Base-by-base conservation (phyloP, 73 alveolate genomes). In the Loxodes magnus region DNA sequence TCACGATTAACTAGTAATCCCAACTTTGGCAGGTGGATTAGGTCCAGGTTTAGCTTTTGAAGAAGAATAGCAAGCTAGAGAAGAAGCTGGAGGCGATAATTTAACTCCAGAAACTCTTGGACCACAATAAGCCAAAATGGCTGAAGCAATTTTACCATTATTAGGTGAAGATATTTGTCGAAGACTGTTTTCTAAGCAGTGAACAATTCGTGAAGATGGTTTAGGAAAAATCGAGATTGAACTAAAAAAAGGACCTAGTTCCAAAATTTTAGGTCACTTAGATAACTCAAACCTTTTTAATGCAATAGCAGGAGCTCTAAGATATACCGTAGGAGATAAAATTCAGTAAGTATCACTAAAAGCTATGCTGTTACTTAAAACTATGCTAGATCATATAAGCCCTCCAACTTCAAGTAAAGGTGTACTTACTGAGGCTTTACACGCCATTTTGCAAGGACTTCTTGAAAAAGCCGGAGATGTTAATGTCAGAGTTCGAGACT, bases 61-160 rank as follows among this genome's bases (percentile, higher is more conserved):
- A 21, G 78, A 36, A 3, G 75, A 69, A 35, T 73, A 76, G 23
- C 69, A 65, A 49, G 56, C n/a, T n/a, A n/a, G 53, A 26, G 87
- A 43, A 44, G 88, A 67, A 37, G 89, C 83, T 24, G 77, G 12
- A 0, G 21, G 21, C 2, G 22, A 17, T 15, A 15, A 19, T 19
- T 25, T 7, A 16, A n/a, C 59, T 12, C 59, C 84, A 16, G 91
- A 75, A 38, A 77, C 70, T 16, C 56, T 43, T 16, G 79, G 76
- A 12, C 87, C 51, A 25, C 94, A 85, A 27, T 79, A 74, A 4
- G 56, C 58, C 58, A 75, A 88, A 60, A 54, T 44, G 16, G 97
- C 97, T 0, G 93, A 79, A 10, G 94, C 97, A 7, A 55, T 92
- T 50, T 81, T 92, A 10, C 98, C 96, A 2, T 76, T 92, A 3